Conservation (phyloP, 2,329 filamentous ascomycete species). For the Venturiaceae sp. region DNA sequence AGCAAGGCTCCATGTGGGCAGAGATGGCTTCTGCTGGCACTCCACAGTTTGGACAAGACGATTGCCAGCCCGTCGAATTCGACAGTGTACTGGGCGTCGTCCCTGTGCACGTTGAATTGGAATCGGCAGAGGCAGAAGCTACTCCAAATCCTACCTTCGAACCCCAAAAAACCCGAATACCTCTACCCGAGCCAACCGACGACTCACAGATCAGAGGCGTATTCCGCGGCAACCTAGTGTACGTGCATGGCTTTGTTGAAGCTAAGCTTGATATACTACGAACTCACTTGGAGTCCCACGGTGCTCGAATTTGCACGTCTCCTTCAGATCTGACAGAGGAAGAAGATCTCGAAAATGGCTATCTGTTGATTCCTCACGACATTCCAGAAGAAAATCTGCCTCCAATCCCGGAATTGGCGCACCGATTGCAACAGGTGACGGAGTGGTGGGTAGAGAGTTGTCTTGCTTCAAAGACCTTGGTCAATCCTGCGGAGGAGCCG, state of each 20-base stretch:
- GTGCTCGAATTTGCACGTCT: slow-evolving; percentile 25
- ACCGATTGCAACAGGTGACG: slow-evolving; percentile 46
- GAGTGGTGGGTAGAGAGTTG: slow-evolving; percentile 93
- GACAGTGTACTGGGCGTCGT: slow-evolving; percentile 10
- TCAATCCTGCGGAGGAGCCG: slow-evolving; percentile 59
- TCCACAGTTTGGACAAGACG: slow-evolving; percentile 13
- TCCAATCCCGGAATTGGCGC: slow-evolving; percentile 24
- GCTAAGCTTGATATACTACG: slow-evolving; percentile 35
- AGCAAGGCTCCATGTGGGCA: slow-evolving; percentile 80
- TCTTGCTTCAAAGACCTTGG: slow-evolving; percentile 63
- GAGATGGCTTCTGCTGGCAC: slow-evolving; percentile 57
- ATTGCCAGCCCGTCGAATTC: slow-evolving; percentile 13
- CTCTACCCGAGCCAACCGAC: neutral
- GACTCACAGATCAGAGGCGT: neutral
- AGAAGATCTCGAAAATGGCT: slow-evolving; percentile 20
- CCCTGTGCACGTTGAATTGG: neutral
- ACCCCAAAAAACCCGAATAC: neutral
- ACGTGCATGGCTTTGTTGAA: slow-evolving; percentile 48
- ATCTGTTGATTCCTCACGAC: slow-evolving; percentile 37
- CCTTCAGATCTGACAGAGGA: neutral
- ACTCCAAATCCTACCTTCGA: neutral
- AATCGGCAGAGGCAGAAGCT: neutral
- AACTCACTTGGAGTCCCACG: slow-evolving; percentile 19
- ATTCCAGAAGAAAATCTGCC: slow-evolving; percentile 23
- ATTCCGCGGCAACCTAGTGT: slow-evolving; percentile 24